Conservation (phyloP, 208 protist species). For the Crithidia thermophila region DNA sequence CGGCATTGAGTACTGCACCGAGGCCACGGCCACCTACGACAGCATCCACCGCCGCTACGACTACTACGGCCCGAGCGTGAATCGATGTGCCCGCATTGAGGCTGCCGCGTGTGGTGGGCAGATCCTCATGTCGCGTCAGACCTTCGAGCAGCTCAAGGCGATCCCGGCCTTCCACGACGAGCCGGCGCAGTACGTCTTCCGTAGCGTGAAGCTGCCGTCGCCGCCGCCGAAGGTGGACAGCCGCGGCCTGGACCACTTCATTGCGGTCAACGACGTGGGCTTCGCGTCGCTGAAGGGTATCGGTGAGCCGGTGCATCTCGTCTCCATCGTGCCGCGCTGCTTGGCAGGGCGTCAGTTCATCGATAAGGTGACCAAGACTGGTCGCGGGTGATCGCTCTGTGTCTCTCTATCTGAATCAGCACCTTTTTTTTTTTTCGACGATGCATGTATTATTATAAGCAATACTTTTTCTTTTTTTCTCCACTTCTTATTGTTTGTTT, state of each 20-base stretch:
- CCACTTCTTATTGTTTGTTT: background rate
- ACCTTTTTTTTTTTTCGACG: background rate
- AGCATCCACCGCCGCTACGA: conserved; percentile 72
- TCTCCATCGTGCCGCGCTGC: conserved; percentile 65
- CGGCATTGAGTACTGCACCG: conserved; percentile 76
- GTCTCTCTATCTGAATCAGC: too few relatives aligned
- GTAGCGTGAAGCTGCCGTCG: conserved; percentile 43
- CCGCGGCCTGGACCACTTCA: conserved; percentile 57
- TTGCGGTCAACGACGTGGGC: conserved; percentile 58
- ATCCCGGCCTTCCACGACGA: conserved; percentile 63
- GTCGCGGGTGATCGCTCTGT: background rate
- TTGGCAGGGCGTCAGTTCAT: conserved; percentile 55
- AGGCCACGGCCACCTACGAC: conserved; percentile 69
- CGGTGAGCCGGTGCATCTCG: conserved; percentile 49
- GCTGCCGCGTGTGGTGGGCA: conserved; percentile 76
- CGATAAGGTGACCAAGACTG: conserved; percentile 34
- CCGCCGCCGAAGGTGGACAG: conserved; percentile 33
- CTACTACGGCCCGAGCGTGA: conserved; percentile 92
- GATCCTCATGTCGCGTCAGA: conserved; percentile 74
- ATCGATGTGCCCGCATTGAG: conserved; percentile 82
- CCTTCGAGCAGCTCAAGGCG: conserved; percentile 57
- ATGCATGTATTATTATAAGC: background rate
- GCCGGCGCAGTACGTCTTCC: conserved; percentile 49
- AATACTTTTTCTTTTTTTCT: background rate
- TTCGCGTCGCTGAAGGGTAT: conserved; percentile 55